Evolutionary conservation across 108 stramenopile species (phyloP).

Genomic region (Skeletonema tropicum): DNA sequence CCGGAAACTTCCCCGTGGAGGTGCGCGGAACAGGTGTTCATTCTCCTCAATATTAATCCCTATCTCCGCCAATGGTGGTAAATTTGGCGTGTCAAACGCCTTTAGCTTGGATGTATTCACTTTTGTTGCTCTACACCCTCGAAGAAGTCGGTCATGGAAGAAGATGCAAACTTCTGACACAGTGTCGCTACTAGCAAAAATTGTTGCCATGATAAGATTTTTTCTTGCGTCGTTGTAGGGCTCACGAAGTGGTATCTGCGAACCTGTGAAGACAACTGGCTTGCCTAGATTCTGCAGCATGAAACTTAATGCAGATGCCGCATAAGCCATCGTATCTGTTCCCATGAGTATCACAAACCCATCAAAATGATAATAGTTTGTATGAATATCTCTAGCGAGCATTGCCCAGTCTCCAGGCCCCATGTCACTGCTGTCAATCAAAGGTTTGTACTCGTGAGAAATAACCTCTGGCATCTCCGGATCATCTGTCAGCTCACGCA

Average conservation of each 20-base stretch:
- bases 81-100: constrained; percentile 96
- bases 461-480: constrained; percentile 16
- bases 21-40: constrained; percentile 75
- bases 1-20: constrained; percentile 73
- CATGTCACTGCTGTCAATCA: constrained; percentile 68
- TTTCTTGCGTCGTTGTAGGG: constrained; percentile 94
- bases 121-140: constrained; percentile 25
- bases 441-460: constrained; percentile 38
- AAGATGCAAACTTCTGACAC: constrained; percentile 94
- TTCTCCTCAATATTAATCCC: constrained; percentile 89
- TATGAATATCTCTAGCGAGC: constrained; percentile 62
- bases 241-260: constrained; percentile 91
- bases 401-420: constrained; percentile 62
- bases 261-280: constrained; percentile 94
- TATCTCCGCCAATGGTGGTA: constrained; percentile 88
- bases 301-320: constrained; percentile 91
- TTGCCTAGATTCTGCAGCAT: constrained; percentile 98
- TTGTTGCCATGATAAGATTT: constrained; percentile 95
- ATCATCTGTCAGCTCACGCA: constrained; percentile 12
- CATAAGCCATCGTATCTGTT: constrained; percentile 98
- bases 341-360: constrained; percentile 96
- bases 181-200: constrained; percentile 79
- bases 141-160: constrained; percentile 90
- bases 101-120: constrained; percentile 82
- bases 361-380: constrained; percentile 60